Evolutionary conservation across 768 basidiomycete species (phyloP).

Genomic region (Hortiboletus campestris): DNA sequence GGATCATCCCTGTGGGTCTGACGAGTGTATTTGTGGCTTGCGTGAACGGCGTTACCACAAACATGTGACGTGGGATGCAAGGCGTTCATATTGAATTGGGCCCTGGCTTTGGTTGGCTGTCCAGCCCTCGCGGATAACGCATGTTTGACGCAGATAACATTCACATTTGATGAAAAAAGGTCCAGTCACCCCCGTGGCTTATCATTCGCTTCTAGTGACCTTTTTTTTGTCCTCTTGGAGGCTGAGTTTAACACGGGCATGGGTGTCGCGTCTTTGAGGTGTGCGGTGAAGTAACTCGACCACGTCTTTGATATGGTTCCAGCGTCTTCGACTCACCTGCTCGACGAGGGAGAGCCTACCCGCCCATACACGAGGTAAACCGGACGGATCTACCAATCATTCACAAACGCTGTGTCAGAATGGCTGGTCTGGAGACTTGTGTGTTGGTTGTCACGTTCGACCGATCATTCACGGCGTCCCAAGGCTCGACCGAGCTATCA

Average conservation of each 20-base stretch:
- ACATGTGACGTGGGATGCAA: constrained; percentile 4
- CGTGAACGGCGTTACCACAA: background rate
- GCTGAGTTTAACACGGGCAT: background rate
- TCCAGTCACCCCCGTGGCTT: constrained; percentile 8
- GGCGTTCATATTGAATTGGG: background rate
- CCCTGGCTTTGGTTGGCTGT: background rate
- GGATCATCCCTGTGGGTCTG: constrained; percentile 14
- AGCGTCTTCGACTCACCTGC: background rate
- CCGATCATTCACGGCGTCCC: background rate
- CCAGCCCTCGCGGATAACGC: constrained; percentile 8
- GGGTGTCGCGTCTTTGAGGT: background rate
- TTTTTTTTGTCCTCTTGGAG: background rate
- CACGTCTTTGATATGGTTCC: background rate
- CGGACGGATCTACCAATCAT: constrained; percentile 17
- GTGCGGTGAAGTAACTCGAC: background rate
- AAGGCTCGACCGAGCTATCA: background rate
- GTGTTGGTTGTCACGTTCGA: background rate
- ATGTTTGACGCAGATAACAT: background rate
- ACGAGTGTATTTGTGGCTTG: background rate
- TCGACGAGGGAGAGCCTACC: background rate
- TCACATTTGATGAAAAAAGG: constrained; percentile 6
- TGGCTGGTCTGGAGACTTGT: background rate
- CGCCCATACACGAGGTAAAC: constrained; percentile 4
- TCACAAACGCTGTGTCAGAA: background rate
- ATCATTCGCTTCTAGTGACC: background rate